Evolutionary conservation across 2,329 filamentous ascomycete genomes (phyloP), one percentile per base, ranked within the genome.

Genomic region (Fulvia fulva): DNA sequence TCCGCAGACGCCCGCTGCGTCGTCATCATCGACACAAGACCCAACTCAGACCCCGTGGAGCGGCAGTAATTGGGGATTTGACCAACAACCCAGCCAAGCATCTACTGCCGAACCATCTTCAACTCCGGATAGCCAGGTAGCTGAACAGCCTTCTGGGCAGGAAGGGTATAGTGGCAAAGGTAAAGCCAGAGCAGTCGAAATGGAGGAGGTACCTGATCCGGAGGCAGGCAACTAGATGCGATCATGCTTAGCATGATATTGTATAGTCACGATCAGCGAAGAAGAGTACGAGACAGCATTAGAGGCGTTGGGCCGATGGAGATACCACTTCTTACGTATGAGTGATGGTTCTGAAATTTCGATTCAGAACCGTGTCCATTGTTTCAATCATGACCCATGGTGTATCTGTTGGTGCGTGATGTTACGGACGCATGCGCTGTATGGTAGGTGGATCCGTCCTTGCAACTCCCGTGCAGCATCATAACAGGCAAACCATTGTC

Each of bases 191-290:
- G 71, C 75, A 22, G 72, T 73, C 1, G 74, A 75, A 26, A 69
- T 78, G 14, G 76, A 78, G 56, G 75, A 78, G 55, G 70, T 63
- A 8, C 63, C 65, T 8, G 71, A 73, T 47, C 54, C 64, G 8
- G 66, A 68, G 14, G 47, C 56, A 7, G 37, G 37, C 37, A 16
- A 41, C 19, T 41, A 41, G 37, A 30, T 65, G 51, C n/a, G 14
- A 11, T 47, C 19, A 25, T 26, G 44, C 44, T 22, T 25, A 26
- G 21, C 3, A 12, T 23, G 19, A 14, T 19, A 11, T 47, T 47
- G 21, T 47, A 47, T 21, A 47, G 44, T 47, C 12, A 47, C 25
- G 44, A 26, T 9, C 19, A 47, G 11, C 25, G 8, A 2, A 23
- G 21, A 23, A 9, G 19, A 12, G 44, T 16, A 25, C n/a, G 9